Evolutionary conservation across 495 filamentous ascomycete species (phyloP), one percentile per base, ranked within the genome.

Genomic region (Achaetomiella virescens): DNA sequence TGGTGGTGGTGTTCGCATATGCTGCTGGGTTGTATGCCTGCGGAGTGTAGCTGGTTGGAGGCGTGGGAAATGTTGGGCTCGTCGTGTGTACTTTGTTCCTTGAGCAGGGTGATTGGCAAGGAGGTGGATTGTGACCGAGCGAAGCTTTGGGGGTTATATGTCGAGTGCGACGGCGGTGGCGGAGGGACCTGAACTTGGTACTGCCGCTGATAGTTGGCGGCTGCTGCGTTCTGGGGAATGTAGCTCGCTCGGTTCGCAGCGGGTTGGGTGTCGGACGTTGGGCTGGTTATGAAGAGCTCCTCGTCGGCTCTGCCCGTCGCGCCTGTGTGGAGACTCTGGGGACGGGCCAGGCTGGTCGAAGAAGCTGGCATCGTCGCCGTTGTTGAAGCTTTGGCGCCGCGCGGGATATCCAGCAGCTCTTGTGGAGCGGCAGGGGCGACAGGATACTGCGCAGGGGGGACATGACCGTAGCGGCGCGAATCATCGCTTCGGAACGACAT

Each of bases 101-200:
- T 72, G 70, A 38, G 69, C 65, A 42, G 72, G 74, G 37, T 72
- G 72, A 45, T 72, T 29, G 72, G 78, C 29, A 74, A 57, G n/a
- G 66, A 67, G 2, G 68, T 72, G 18, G 85, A 81, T 43, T 87
- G 80, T 3, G 86, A 79, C 9, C 81, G 74, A 43, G 78, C 81
- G 67, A 90, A 97, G 49, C 86, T 74, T 68, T 91, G 89, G 2
- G 91, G 91, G 61, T 96, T 95, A 70, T 96, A 96, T 1, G 81
- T 72, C 14, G 77, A 68, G 45, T 81, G 84, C 17, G 72, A 74
- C 29, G 79, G 73, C 31, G 79, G 75, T 10, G 75, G 69, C 57
- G 77, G 70, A 50, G 81, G 75, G 17, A 45, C 53, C n/a, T 66
- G 61, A 12, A 31, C 43, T 52, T 85, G 82, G 55, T 86, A 85